Conservation (phyloP, 345 rosid species). For the Rubroshorea leprosula region DNA sequence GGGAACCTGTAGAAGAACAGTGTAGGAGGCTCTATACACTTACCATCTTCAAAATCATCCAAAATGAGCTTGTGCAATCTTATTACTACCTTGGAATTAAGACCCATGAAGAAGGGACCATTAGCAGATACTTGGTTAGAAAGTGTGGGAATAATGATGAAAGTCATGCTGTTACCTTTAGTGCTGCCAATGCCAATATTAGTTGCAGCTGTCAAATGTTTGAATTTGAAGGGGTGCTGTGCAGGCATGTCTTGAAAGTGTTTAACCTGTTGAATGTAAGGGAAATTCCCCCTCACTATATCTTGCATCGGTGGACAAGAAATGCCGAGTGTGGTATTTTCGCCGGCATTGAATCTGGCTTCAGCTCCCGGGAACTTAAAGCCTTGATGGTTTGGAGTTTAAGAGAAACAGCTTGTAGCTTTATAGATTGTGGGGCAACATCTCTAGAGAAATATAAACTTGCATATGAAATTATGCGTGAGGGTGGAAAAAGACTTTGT, state of each 20-base stretch:
- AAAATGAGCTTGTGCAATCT: conserved; percentile 65
- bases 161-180: conserved; percentile 58
- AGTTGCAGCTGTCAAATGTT: conserved; percentile 91
- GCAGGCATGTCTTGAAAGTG: conserved; percentile 75
- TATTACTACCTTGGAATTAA: conserved; percentile 60
- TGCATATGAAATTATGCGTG: conserved; percentile 75
- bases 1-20: conserved; percentile 80
- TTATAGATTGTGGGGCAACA: conserved; percentile 59
- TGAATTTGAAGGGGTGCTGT: conserved; percentile 78
- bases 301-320: conserved; percentile 82
- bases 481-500: conserved; percentile 75
- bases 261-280: conserved; percentile 58
- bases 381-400: conserved; percentile 81
- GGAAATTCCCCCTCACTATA: conserved; percentile 67
- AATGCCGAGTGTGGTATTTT: conserved; percentile 65
- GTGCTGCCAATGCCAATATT: conserved; percentile 51
- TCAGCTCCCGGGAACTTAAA: conserved; percentile 54
- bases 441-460: conserved; percentile 72
- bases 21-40: conserved; percentile 76
- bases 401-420: conserved; percentile 79
- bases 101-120: conserved; percentile 68
- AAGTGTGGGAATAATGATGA: conserved; percentile 70
- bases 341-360: conserved; percentile 51
- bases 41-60: conserved; percentile 64
- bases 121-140: conserved; percentile 57